Evolutionary conservation across 257 asterid species (phyloP), one percentile per base, ranked within the genome.

Genomic region (Anisodus tanguticus): DNA sequence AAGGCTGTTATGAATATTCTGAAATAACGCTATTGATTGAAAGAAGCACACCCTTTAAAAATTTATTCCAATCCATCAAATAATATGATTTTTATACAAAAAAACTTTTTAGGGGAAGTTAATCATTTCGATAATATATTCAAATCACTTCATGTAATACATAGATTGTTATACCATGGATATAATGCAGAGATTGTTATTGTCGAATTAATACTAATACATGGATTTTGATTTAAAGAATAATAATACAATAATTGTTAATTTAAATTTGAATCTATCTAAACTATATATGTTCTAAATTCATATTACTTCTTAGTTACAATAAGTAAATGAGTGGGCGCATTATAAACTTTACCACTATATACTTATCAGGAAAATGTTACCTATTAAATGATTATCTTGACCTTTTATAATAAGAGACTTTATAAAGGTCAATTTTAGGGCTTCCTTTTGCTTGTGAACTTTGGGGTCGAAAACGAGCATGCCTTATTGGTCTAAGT

Each of bases 341-440:
- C 45, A 41, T 41, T 5, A 3, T 41, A 49, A 2, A 49, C 11
- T 49, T 49, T 8, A 49, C 10, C 9, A 0, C 10, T 49, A 49
- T 22, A 22, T 6, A 4, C 55, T 49, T 2, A 58, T 6, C 26
- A 17, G 55, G 58, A 43, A 9, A 71, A 45, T 10, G 4, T 45
- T 3, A 71, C 4, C 9, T 71, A 71, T 45, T n/a, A 47, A 70
- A n/a, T 71, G 31, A 45, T 72, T 11, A 39, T 47, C n/a, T n/a
- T 17, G n/a, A 17, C 9, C 16, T 70, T 70, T 9, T 31, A 66
- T 66, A 5, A 35, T 3, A 35, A 16, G 17, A n/a, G 80, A 74
- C 60, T 49, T 74, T 67, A 67, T 35, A 49, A 22, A 72, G 58
- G 80, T 72, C 80, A 72, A 10, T 76, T 63, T 51, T 76, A 3